These are phyloP conservation scores for Spergularia bocconei DNA, from an alignment of 148 eudicot species.

Conservation along the genomic window DNA sequence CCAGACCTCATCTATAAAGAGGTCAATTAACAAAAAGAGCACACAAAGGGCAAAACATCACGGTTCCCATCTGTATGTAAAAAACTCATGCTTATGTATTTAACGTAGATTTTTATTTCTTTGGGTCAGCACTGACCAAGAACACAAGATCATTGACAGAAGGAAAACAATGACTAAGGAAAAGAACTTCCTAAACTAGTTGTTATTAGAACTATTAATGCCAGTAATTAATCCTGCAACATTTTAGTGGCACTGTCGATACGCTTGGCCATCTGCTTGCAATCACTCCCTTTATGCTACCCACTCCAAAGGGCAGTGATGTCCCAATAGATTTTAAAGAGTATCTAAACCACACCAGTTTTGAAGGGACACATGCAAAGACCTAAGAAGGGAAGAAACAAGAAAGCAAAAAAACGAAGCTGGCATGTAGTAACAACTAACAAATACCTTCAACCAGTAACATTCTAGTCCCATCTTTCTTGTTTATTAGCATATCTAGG, in stretches of 20 bases:
- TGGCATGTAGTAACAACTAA: neutral
- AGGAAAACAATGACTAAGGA: neutral
- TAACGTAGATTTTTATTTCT: neutral
- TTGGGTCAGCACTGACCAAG: neutral
- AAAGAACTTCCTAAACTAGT: neutral
- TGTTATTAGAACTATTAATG: neutral
- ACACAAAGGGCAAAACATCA: neutral
- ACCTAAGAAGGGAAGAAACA: neutral
- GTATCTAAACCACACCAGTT: neutral
- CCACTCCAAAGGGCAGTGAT: neutral
- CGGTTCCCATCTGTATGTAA: neutral
- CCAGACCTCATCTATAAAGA: neutral
- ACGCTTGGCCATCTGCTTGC: neutral
- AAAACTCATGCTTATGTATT: neutral
- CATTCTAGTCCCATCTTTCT: conserved; percentile 72
- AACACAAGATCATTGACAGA: neutral
- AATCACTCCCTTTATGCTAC: neutral
- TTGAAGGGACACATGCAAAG: neutral
- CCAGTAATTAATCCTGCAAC: neutral
- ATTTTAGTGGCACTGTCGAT: too few species aligned
- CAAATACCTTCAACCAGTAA: conserved; percentile 72
- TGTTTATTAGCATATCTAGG: conserved; percentile 66
- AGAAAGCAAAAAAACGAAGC: neutral
- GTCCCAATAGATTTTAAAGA: neutral
- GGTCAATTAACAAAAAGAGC: neutral